These are phyloP conservation scores for Sporothrix phasma DNA, from an alignment of 2,329 filamentous ascomycete species.

Conservation along the genomic window DNA sequence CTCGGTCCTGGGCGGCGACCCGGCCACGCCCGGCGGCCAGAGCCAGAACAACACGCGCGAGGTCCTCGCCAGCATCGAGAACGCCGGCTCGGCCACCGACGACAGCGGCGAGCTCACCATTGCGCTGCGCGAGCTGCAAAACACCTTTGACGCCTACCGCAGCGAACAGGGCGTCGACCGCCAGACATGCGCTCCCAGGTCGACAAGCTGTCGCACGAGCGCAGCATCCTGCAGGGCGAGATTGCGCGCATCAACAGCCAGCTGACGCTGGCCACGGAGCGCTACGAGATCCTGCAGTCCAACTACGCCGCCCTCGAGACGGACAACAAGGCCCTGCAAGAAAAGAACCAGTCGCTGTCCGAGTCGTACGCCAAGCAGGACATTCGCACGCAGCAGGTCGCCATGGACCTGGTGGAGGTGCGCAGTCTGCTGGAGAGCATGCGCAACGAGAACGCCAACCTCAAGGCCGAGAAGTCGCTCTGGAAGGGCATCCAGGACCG, in stretches of 20 bases:
- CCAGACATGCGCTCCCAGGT: slow-evolving; percentile 72
- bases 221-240: slow-evolving; percentile 71
- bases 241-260: slow-evolving; percentile 73
- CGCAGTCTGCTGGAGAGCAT: slow-evolving; percentile 74
- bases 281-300: slow-evolving; percentile 79
- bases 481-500: slow-evolving; percentile 91
- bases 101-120: slow-evolving; percentile 59
- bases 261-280: slow-evolving; percentile 68
- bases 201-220: slow-evolving; percentile 71
- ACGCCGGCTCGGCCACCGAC: slow-evolving; percentile 37
- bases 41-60: slow-evolving; percentile 31
- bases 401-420: slow-evolving; percentile 84
- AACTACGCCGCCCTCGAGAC: slow-evolving; percentile 76
- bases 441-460: slow-evolving; percentile 80
- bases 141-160: slow-evolving; percentile 80
- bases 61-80: slow-evolving; percentile 50
- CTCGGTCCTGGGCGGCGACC: slow-evolving; percentile 58
- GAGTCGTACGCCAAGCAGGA: slow-evolving; percentile 86
- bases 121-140: slow-evolving; percentile 76
- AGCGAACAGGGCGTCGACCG: slow-evolving; percentile 76
- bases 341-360: slow-evolving; percentile 64
- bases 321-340: slow-evolving; percentile 81
- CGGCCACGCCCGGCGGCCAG: slow-evolving; percentile 32
- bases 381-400: slow-evolving; percentile 78
- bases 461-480: slow-evolving; percentile 88